phyloP scores from a whole-genome alignment of 106 monocot species.

The Acorus gramineus region DNA sequence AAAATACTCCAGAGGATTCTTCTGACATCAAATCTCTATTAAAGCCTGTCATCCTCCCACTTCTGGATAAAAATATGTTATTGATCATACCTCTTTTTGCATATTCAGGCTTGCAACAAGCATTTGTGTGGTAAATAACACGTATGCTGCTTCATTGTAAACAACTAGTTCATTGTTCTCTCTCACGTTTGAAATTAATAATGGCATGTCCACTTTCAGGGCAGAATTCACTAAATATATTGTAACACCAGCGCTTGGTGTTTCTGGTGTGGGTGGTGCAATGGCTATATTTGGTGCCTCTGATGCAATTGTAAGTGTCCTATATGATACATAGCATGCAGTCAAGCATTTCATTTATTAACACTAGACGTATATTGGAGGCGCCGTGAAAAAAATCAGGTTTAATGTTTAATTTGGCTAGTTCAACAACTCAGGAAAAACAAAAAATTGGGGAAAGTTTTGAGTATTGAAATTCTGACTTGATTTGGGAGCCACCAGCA shows the following conservation, averaged over 20 bases:
- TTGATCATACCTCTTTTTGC: slow-evolving; percentile 74
- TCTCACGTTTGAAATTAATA: neutral
- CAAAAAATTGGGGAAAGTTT: no score
- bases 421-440: no score
- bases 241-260: slow-evolving; percentile 74
- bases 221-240: slow-evolving; percentile 87
- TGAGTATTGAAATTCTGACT: no score
- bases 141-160: neutral
- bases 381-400: no score
- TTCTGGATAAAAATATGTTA: slow-evolving; percentile 53
- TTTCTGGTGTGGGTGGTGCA: slow-evolving; percentile 87
- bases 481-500: no score
- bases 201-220: slow-evolving; percentile 23
- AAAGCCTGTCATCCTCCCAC: slow-evolving; percentile 48
- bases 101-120: slow-evolving; percentile 89
- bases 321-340: no score
- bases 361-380: no score
- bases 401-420: no score
- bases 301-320: slow-evolving; percentile 67
- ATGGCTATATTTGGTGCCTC: slow-evolving; percentile 86
- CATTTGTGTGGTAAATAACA: slow-evolving; percentile 69
- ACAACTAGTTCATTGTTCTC: no score
- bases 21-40: slow-evolving; percentile 20
- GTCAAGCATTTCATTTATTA: no score
- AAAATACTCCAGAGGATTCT: slow-evolving; percentile 15